Evolutionary conservation across 2,329 filamentous ascomycete genomes (phyloP), one percentile per base, ranked within the genome.

Genomic region (Calonectria montana): DNA sequence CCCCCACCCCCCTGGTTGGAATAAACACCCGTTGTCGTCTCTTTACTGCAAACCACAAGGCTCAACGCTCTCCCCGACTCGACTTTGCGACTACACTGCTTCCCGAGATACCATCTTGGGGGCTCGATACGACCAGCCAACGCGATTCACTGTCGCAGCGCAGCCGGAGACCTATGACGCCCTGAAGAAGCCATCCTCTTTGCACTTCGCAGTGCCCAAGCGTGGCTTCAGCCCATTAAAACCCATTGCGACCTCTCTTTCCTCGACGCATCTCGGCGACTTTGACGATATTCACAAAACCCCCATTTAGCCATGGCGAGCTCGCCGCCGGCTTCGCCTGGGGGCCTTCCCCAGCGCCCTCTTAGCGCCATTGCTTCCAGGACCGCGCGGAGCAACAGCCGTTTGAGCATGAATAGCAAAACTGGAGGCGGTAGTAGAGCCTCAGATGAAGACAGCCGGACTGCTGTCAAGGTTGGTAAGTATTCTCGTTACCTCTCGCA

Each of bases 401-500:
- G 96, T 78, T 88, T 97, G 89, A 97, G 95, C 86, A 93, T 93
- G 87, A 92, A 89, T 79, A 94, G 94, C 86, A 96, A 94, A 83
- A 92, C 91, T 65, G 92, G 91, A 80, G 92, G 88, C 65, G 93
- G 91, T 74, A 97, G 94, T 85, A 91, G 94, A 81, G 93, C 93
- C 27, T 97, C 95, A 0, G 96, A 98, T 80, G 96, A 98, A 78
- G 96, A 98, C 82, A 90, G 89, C 74, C 96, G 94, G 82, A 98
- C 96, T 8, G 94, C 96, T 29, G 96, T 98, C 85, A 97, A 94
- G 96, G 96, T 98, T 82, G 96, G 96, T 98, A 90, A 79, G 95
- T 94, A 65, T 76, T 73, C 69, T 50, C 57, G 23, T 61, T 27
- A 23, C 65, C 31, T 27, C 35, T 61, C 13, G 15, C 15, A 27